Percentiles rank a stretch among this genome's conserved stretches.
These are phyloP conservation scores for Knoxdaviesia proteae DNA, from an alignment of 2,329 filamentous ascomycete species.

Conservation along the genomic window DNA sequence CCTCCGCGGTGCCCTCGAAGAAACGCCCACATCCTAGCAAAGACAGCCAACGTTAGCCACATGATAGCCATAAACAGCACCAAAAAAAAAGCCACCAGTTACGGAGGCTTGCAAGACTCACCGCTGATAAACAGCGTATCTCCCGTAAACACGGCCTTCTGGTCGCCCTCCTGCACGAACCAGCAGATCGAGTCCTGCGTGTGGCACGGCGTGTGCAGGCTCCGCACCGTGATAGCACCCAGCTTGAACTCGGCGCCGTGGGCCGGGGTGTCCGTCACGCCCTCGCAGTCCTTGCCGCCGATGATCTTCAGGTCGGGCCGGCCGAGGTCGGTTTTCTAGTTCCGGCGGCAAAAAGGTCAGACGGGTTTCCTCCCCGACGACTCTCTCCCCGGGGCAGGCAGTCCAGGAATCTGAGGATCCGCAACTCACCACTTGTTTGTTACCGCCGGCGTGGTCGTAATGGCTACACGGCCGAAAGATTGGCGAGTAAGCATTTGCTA, in stretches of 20 bases:
- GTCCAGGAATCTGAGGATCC: background rate
- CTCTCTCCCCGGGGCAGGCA: too few species aligned
- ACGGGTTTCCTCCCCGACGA: too few species aligned
- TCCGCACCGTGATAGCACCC: slow-evolving; percentile 63
- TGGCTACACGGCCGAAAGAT: slow-evolving; percentile 38
- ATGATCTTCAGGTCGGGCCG: slow-evolving; percentile 53
- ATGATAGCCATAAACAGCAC: background rate
- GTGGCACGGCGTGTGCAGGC: slow-evolving; percentile 91
- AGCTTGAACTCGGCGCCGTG: slow-evolving; percentile 65
- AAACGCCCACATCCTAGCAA: slow-evolving; percentile 69
- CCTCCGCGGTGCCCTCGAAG: slow-evolving; percentile 72
- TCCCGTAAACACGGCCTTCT: slow-evolving; percentile 74
- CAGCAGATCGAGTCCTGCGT: slow-evolving; percentile 98
- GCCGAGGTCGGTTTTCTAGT: slow-evolving; percentile 16
- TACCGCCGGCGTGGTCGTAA: slow-evolving; percentile 85
- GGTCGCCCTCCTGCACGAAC: slow-evolving; percentile 60
- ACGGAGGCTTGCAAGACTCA: too few species aligned
- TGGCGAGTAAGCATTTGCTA: background rate
- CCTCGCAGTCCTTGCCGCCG: slow-evolving; percentile 69
- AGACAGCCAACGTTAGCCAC: background rate
- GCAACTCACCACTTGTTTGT: slow-evolving; percentile 49
- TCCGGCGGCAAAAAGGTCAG: background rate
- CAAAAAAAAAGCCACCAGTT: slow-evolving; percentile 14
- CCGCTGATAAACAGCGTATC: slow-evolving; percentile 92
- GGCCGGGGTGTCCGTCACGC: slow-evolving; percentile 55